Conservation (phyloP, 108 stramenopile species). For the Nannochloropsis oceanica region DNA sequence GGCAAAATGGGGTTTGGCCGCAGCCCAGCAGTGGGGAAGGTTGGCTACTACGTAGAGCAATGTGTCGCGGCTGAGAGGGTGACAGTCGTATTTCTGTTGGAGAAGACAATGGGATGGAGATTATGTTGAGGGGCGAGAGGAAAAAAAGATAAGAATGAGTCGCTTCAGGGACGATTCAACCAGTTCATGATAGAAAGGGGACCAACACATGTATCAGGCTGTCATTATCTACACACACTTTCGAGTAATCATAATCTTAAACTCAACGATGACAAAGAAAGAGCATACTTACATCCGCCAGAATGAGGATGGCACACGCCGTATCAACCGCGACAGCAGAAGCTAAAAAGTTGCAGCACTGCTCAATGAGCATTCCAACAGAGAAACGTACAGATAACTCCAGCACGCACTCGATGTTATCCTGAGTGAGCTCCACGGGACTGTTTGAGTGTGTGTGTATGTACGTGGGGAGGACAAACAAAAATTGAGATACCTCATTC, state of each 20-base stretch:
- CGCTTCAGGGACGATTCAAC: too few relatives aligned
- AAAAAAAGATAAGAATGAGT: neutral
- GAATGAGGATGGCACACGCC: neutral
- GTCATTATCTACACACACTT: too few relatives aligned
- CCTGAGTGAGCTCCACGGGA: neutral
- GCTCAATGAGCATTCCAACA: neutral
- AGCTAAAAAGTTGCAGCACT: neutral
- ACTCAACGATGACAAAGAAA: neutral
- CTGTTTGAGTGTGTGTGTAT: neutral
- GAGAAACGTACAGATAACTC: neutral
- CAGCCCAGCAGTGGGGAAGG: neutral
- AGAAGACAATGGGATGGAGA: neutral
- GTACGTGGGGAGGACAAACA: neutral
- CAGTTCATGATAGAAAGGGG: too few relatives aligned
- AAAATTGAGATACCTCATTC: too few relatives aligned
- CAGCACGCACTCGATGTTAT: neutral
- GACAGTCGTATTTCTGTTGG: neutral
- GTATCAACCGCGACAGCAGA: neutral
- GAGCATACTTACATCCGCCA: neutral
- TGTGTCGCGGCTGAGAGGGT: neutral
- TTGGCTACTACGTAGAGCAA: neutral
- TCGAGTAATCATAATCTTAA: too few relatives aligned
- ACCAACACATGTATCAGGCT: too few relatives aligned
- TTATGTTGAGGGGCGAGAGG: too few relatives aligned
- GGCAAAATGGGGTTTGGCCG: neutral